Base-by-base conservation (phyloP, 1,284 basidiomycete genomes). In the Cutaneotrichosporon cyanovorans region DNA sequence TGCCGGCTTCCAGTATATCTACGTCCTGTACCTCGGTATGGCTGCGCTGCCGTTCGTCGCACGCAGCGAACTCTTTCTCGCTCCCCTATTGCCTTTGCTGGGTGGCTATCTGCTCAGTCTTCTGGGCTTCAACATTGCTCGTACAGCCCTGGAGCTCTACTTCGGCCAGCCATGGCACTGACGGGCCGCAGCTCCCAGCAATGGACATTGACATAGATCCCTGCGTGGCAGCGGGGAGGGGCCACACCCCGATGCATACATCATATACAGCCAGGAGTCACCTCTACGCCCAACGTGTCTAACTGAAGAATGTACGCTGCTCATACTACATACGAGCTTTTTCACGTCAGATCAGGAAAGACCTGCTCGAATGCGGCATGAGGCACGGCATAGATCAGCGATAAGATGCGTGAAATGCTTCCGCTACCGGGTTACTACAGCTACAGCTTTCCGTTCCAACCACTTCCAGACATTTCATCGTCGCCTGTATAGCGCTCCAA, bases 1-100 rank as follows among this genome's bases (percentile, higher is more conserved):
- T 37, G 88, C 85, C 79, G 85, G 73, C 55, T 78, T 77, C 3
- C 90, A 93, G 68, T 95, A 93, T 65, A 80, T 83, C 28, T 93
- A 93, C 66, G 86, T 90, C 35, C 77, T 88, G 19, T 93, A 93
- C 69, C 78, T 93, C 30, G 90, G 91, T 8, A 77, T 92, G 51
- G 55, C 61, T 81, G 89, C 90, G 12, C 75, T 95, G n/a, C 90
- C 90, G 1, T 95, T 93, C 73, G 78, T 95, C 45, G 80, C 87
- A 51, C 82, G 87, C 21, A 82, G 86, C 18, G 87, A 92, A 66
- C 74, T 95, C 37, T 78, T 95, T 40, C 78, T 95, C 16, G 81
- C 87, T 12, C 90, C 91, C 1, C 73, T 93, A 36, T 75, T 92
- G 18, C 86, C 90, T 6, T 74, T 92, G 32, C 84, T 91, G 57